These are phyloP conservation scores for Xylaria digitata DNA, from an alignment of 2,329 filamentous ascomycete species.

Conservation along the genomic window DNA sequence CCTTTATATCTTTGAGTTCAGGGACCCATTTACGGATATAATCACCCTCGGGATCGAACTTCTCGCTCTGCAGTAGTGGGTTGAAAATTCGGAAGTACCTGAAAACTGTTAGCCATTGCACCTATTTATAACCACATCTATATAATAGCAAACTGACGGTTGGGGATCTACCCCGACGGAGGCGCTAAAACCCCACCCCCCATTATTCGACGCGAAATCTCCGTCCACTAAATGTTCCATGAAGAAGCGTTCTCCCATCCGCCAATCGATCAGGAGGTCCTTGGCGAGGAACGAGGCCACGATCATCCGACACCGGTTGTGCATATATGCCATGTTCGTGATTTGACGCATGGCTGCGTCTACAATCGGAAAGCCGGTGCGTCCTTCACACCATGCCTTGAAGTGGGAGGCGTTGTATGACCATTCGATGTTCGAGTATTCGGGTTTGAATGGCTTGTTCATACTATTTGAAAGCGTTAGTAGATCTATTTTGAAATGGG, in stretches of 20 bases:
- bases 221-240: conserved; percentile 85
- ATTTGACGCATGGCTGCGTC: conserved; percentile 89
- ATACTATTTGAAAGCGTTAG: conserved; percentile 54
- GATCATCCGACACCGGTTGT: conserved; percentile 87
- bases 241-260: conserved; percentile 82
- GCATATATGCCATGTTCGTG: conserved; percentile 77
- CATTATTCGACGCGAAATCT: conserved; percentile 82
- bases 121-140: no score
- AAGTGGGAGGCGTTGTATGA: conserved; percentile 79
- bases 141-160: conserved; percentile 55
- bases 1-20: conserved; percentile 73
- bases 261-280: conserved; percentile 85
- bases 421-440: conserved; percentile 86
- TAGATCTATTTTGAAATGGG: no score
- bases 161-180: conserved; percentile 78
- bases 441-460: conserved; percentile 78
- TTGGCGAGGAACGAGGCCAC: conserved; percentile 84
- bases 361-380: conserved; percentile 84
- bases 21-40: conserved; percentile 88
- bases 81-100: conserved; percentile 90
- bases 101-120: no score
- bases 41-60: conserved; percentile 80
- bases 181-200: conserved; percentile 65
- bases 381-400: conserved; percentile 77
- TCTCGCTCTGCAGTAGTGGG: conserved; percentile 84